phyloP scores from a whole-genome alignment of 2,329 filamentous ascomycete species.

The Ceratocystis papillata region DNA sequence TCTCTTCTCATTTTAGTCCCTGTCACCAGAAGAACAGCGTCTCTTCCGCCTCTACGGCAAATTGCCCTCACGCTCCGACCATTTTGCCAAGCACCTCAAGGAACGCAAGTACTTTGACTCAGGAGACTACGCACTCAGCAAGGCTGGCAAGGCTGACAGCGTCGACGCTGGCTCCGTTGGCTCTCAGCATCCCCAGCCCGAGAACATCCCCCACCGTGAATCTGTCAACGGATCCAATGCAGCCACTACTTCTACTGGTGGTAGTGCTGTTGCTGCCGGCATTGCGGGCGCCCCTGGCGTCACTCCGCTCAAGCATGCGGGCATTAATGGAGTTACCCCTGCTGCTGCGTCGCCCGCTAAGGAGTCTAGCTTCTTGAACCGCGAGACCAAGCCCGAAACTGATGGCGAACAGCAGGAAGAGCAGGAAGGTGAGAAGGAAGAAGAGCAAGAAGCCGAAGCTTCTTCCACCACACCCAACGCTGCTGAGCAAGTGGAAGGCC shows the following conservation, averaged over 20 bases:
- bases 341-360: slow-evolving; percentile 66
- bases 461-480: background rate
- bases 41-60: slow-evolving; percentile 97
- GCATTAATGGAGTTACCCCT: slow-evolving; percentile 31
- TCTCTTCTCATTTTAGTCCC: slow-evolving; percentile 47
- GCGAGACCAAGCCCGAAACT: slow-evolving; percentile 57
- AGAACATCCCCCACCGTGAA: slow-evolving; percentile 74
- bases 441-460: slow-evolving; percentile 13
- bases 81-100: slow-evolving; percentile 96
- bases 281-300: slow-evolving; percentile 29
- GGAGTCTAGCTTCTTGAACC: slow-evolving; percentile 76
- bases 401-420: slow-evolving; percentile 24
- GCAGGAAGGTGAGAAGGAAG: slow-evolving; percentile 15
- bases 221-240: slow-evolving; percentile 40
- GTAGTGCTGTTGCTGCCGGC: slow-evolving; percentile 25
- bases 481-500: background rate
- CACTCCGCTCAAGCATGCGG: slow-evolving; percentile 33
- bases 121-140: slow-evolving; percentile 90
- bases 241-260: background rate
- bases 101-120: slow-evolving; percentile 99
- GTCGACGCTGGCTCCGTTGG: slow-evolving; percentile 89
- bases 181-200: slow-evolving; percentile 84
- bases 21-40: slow-evolving; percentile 89
- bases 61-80: slow-evolving; percentile 88
- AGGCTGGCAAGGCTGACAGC: slow-evolving; percentile 91